Evolutionary conservation across 2,329 filamentous ascomycete genomes (phyloP), one percentile per base, ranked within the genome.

Genomic region (Fusarium sp.): DNA sequence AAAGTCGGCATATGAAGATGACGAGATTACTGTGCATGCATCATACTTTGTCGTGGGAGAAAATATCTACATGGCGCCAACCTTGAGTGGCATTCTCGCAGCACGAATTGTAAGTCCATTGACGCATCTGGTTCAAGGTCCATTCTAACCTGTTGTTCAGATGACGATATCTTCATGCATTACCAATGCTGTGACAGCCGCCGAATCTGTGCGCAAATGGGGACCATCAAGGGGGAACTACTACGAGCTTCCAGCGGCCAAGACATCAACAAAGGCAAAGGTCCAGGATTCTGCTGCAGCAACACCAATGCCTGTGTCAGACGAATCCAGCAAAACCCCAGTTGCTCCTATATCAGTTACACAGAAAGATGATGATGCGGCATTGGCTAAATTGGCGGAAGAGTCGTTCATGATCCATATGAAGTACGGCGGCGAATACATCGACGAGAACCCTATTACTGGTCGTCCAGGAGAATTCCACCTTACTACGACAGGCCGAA

Each of bases 361-460:
- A 7, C 78, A 77, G 50, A 84, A 80, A 56, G 78, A 79, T 62
- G 80, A 82, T 40, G 79, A 82, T 59, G 72, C 77, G 2, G 80
- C 78, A 2, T 76, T 85, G 5, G 81, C 86, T 63, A 81, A 83
- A 16, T 77, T 87, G 4, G 82, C 88, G 4, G 87, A 90, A 69
- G 87, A 90, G 71, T 86, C 88, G 0, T 85, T 89, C 66, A 78
- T 82, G 70, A 82, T 88, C 42, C 87, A 89, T 69, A 81, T 88
- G 78, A 84, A 83, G 66, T 87, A 86, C 70, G 89, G 88, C 40
- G 86, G 87, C 50, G 88, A 91, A 68, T 91, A 89, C 75, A 87
- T 91, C 78, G 88, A 91, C 77, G 87, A 90, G 77, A 91, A 90
- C 69, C 88, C 89, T 43, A 90, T 91, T 72, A 90, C 88, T 1